Evolutionary conservation across 2,329 filamentous ascomycete genomes (phyloP).

Genomic region (Colletotrichum caudatum): DNA sequence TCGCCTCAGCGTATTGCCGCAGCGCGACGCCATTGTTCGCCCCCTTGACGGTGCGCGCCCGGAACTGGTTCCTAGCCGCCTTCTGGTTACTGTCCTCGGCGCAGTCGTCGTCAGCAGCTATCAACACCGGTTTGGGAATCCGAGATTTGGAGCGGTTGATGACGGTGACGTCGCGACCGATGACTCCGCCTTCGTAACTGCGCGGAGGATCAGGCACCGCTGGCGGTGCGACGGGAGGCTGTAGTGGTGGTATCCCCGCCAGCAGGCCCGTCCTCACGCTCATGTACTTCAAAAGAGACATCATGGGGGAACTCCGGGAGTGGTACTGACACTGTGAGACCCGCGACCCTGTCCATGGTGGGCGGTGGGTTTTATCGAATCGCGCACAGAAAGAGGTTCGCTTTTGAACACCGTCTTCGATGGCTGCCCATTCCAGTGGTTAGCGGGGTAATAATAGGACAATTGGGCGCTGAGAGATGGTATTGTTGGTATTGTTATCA

Average conservation of each 20-base stretch:
- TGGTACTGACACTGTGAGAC: conserved; percentile 43
- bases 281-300: conserved; percentile 42
- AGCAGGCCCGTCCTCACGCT: conserved; percentile 45
- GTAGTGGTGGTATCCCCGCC: conserved; percentile 33
- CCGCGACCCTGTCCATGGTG: conserved; percentile 35
- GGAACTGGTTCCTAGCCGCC: conserved; percentile 85
- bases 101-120: conserved; percentile 46
- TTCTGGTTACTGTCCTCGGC: conserved; percentile 77
- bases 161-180: conserved; percentile 43
- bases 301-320: conserved; percentile 25
- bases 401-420: conserved; percentile 35
- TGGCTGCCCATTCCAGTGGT: conserved; percentile 53
- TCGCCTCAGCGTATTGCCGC: conserved; percentile 97
- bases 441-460: conserved; percentile 57
- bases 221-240: conserved; percentile 25
- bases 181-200: conserved; percentile 14
- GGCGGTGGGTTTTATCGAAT: conserved; percentile 27
- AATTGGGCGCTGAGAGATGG: conserved; percentile 21
- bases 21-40: conserved; percentile 87
- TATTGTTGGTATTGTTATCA: background rate
- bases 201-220: conserved; percentile 40
- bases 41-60: conserved; percentile 86
- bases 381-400: conserved; percentile 30
- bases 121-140: conserved; percentile 44
- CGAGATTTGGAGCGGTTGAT: conserved; percentile 36